phyloP scores from a whole-genome alignment of 768 basidiomycete species.

The Leccinum boreale region DNA sequence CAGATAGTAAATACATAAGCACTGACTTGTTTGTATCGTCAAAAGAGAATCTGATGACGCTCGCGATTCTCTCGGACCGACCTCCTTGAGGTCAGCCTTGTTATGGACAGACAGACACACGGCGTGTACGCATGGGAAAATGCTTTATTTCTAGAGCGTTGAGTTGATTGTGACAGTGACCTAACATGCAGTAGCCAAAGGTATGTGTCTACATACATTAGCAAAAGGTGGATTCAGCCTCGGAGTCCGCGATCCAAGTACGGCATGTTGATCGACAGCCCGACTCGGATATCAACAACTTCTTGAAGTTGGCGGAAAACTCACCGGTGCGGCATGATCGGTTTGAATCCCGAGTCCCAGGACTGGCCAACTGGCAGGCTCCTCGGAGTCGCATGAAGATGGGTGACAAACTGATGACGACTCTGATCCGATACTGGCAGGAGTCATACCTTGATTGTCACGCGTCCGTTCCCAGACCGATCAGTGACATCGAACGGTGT shows the following conservation, averaged over 20 bases:
- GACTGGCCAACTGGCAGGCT: neutral
- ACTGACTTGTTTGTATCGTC: neutral
- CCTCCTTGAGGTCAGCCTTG: constrained; percentile 13
- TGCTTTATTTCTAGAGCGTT: constrained; percentile 5
- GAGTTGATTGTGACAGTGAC: constrained; percentile 5
- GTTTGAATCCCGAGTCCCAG: constrained; percentile 2
- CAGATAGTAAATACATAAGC: neutral
- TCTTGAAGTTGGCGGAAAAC: neutral
- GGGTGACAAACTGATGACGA: neutral
- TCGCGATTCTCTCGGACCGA: constrained; percentile 8
- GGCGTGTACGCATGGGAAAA: neutral
- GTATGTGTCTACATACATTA: neutral
- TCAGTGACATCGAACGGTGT: neutral
- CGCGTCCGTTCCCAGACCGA: neutral
- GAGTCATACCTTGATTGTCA: no score
- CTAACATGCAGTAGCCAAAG: neutral
- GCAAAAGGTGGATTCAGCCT: no score
- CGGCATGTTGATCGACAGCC: no score
- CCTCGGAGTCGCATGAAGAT: neutral
- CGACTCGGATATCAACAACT: no score
- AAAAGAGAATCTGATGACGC: constrained; percentile 7
- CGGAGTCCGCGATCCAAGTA: no score
- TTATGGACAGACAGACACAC: neutral
- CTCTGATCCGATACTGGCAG: neutral
- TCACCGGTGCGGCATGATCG: neutral